phyloP scores from a whole-genome alignment of 805 yeast species.

The Candida sonorensis region DNA sequence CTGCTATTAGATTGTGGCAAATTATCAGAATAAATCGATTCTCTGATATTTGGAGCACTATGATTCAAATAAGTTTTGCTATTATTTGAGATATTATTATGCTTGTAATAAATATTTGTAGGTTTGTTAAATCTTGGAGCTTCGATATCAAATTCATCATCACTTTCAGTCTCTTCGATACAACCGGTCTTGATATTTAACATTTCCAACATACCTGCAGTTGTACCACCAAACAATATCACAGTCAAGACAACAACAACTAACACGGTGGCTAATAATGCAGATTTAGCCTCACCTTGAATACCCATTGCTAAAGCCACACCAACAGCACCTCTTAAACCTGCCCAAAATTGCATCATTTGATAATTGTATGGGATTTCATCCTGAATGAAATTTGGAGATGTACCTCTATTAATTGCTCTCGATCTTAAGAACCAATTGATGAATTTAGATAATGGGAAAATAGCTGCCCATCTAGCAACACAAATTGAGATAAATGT shows the following conservation, averaged over 20 bases:
- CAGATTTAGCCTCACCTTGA: slow-evolving; percentile 87
- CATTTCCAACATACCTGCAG: slow-evolving; percentile 96
- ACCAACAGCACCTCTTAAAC: slow-evolving; percentile 97
- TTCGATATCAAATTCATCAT: slow-evolving; percentile 94
- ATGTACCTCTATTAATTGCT: slow-evolving; percentile 40
- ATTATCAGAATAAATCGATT: no score
- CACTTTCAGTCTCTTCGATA: slow-evolving; percentile 73
- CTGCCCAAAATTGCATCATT: slow-evolving; percentile 99
- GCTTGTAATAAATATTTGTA: slow-evolving; percentile 6
- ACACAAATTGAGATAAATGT: slow-evolving; percentile 87
- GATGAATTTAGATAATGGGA: slow-evolving; percentile 81
- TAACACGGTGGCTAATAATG: slow-evolving; percentile 86
- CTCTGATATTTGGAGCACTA: slow-evolving; percentile 7
- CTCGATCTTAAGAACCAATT: slow-evolving; percentile 70
- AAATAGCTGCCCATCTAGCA: slow-evolving; percentile 95
- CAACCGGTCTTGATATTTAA: slow-evolving; percentile 90
- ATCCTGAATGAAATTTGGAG: slow-evolving; percentile 45
- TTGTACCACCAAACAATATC: slow-evolving; percentile 95
- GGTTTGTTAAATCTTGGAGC: slow-evolving; percentile 37
- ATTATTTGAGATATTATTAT: slow-evolving; percentile 15
- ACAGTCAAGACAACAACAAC: slow-evolving; percentile 97
- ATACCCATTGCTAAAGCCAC: slow-evolving; percentile 97
- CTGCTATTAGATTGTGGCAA: slow-evolving; percentile 16
- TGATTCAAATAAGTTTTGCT: no score
- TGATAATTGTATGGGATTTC: slow-evolving; percentile 94